Evolutionary conservation across 2,329 filamentous ascomycete species (phyloP).

Genomic region (Penicillium sp.): DNA sequence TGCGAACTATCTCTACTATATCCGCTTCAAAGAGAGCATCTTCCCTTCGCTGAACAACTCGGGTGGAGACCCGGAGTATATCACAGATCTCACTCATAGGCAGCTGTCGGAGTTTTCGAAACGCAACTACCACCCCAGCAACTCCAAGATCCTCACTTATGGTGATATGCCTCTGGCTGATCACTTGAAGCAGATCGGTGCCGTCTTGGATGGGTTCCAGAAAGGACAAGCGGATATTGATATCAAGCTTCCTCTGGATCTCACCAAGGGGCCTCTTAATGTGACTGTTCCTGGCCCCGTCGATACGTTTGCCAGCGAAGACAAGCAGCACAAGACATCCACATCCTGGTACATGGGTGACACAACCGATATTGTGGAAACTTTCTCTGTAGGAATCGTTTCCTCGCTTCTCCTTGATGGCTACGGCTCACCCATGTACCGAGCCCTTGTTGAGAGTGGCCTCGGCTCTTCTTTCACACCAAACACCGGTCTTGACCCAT

Average conservation of each 20-base stretch:
- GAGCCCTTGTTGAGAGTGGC: conserved; percentile 81
- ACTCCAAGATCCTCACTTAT: conserved; percentile 93
- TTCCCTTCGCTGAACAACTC: conserved; percentile 96
- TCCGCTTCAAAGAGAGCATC: conserved; percentile 90
- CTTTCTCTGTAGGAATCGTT: conserved; percentile 79
- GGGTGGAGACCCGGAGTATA: conserved; percentile 92
- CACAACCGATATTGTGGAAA: conserved; percentile 77
- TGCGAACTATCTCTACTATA: conserved; percentile 93
- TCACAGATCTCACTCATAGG: conserved; percentile 90
- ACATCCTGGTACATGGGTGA: conserved; percentile 90
- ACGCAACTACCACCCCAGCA: conserved; percentile 95
- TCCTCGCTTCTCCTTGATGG: conserved; percentile 86
- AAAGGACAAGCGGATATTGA: conserved; percentile 68
- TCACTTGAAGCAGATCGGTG: conserved; percentile 76
- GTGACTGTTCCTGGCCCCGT: conserved; percentile 76
- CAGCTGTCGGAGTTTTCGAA: conserved; percentile 86
- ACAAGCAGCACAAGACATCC: conserved; percentile 91
- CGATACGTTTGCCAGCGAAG: conserved; percentile 79
- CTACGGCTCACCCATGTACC: conserved; percentile 91
- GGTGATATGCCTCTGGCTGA: conserved; percentile 84
- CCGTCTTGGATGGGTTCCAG: conserved; percentile 71
- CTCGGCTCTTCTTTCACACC: conserved; percentile 92
- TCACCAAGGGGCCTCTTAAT: conserved; percentile 64
- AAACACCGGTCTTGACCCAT: conserved; percentile 87
- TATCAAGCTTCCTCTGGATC: conserved; percentile 72